Base-by-base conservation (phyloP, 1,284 basidiomycete genomes). In the Tilletia caries region DNA sequence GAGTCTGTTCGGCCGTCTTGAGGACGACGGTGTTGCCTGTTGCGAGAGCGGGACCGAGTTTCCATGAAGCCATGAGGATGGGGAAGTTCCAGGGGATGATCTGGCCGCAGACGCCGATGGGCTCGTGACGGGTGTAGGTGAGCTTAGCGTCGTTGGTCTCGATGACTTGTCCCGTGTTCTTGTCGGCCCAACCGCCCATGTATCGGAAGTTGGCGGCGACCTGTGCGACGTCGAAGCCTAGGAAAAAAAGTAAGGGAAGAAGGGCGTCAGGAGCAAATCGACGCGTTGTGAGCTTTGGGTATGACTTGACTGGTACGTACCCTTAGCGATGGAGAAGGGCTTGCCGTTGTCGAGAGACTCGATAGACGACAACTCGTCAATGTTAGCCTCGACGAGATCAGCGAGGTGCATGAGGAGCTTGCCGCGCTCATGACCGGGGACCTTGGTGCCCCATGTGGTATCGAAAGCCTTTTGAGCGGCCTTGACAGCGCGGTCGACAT, bases 151-250 rank as follows among this genome's bases (percentile, higher is more conserved):
- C 90, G 81, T 92, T 89, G 33, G 92, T 88, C 84, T 93, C 92
- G 79, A 93, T 90, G 67, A 88, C 88, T 83, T 92, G 88, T 25
- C 94, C 93, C 66, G 88, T 86, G 76, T 93, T 87, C 87, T 95
- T 96, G 87, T 96, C 93, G 27, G 79, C 82, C 83, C 83, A 84
- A 66, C 84, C 83, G 43, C 92, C 88, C 83, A 88, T 88, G 81
- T 95, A 95, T 74, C 83, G 78, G 32, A 85, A 70, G 79, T 81
- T 83, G 60, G 85, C 86, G 71, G 93, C 91, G n/a, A 89, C 85
- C 75, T 87, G 87, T 43, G 85, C 76, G 10, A 93, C 86, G 82
- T 97, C 95, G 66, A 88, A 89, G 64, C 82, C 86, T 41, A 37
- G 33, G 33, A 5, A 10, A 60, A 4, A 12, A 18, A 8, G 52